Conservation (phyloP, 176 grass and related monocot genomes). For the Eragrostis curvula region DNA sequence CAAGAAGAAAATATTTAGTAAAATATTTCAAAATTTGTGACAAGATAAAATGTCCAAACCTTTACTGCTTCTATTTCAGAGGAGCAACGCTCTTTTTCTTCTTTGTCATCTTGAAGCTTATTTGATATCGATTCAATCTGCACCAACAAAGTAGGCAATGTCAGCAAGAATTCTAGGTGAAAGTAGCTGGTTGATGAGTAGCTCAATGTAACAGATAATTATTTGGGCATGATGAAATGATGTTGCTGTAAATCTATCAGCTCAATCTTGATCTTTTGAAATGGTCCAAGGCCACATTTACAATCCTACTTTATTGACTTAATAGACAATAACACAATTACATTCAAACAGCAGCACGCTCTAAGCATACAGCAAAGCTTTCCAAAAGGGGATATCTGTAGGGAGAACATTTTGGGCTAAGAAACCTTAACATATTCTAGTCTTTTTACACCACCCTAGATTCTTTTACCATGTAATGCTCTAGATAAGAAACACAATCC, state of each 20-base stretch:
- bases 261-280: slow-evolving; percentile 31
- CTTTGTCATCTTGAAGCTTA: slow-evolving; percentile 77
- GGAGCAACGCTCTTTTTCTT: slow-evolving; percentile 51
- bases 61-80: slow-evolving; percentile 79
- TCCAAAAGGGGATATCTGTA: not conserved
- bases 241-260: slow-evolving; percentile 9
- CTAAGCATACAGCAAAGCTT: slow-evolving; percentile 12
- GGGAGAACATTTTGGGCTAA: not conserved
- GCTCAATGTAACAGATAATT: not conserved
- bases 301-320: slow-evolving; percentile 20
- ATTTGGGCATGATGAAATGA: not conserved
- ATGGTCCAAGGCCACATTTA: slow-evolving; percentile 11
- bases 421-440: not conserved
- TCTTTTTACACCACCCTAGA: not conserved
- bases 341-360: slow-evolving; percentile 8
- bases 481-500: not conserved
- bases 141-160: slow-evolving; percentile 14
- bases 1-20: slow-evolving; percentile 19
- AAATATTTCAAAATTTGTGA: slow-evolving; percentile 13
- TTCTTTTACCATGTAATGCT: not conserved
- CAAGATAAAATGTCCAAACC: slow-evolving; percentile 42
- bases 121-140: slow-evolving; percentile 78
- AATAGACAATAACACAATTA: slow-evolving; percentile 18
- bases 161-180: slow-evolving; percentile 34
- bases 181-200: slow-evolving; percentile 31